Conservation (phyloP, 164 flowering plant genomes). For the Umbellularia californica region DNA sequence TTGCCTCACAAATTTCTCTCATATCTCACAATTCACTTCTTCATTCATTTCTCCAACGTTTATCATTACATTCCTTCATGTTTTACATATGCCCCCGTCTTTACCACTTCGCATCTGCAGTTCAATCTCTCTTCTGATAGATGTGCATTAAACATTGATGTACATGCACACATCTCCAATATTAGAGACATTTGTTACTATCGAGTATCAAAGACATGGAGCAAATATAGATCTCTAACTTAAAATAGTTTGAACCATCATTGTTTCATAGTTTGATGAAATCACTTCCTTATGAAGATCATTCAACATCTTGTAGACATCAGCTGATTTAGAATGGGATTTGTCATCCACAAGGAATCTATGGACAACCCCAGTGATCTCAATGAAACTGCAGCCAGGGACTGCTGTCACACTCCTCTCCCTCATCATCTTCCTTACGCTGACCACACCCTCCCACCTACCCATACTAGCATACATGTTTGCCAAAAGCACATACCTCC, state of each 20-base stretch:
- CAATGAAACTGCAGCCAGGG: conserved; percentile 15
- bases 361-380: conserved; percentile 10
- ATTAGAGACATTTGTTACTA: neutral
- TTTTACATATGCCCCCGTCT: no score
- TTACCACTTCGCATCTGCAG: no score
- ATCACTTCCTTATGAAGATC: conserved; percentile 1
- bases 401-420: conserved; percentile 9
- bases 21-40: no score
- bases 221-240: neutral
- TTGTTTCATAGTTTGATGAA: neutral
- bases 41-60: no score
- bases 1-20: no score
- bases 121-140: neutral
- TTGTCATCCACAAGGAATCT: conserved; percentile 12
- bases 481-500: conserved; percentile 18
- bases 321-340: conserved; percentile 12
- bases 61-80: no score
- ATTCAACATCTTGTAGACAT: conserved; percentile 11
- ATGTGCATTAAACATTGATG: no score
- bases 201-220: neutral
- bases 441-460: conserved; percentile 15
- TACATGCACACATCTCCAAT: no score
- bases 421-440: conserved; percentile 17
- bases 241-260: neutral
- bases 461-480: conserved; percentile 16